These are phyloP conservation scores for Debaryomyces maramus DNA, from an alignment of 805 yeast species.

Conservation along the genomic window DNA sequence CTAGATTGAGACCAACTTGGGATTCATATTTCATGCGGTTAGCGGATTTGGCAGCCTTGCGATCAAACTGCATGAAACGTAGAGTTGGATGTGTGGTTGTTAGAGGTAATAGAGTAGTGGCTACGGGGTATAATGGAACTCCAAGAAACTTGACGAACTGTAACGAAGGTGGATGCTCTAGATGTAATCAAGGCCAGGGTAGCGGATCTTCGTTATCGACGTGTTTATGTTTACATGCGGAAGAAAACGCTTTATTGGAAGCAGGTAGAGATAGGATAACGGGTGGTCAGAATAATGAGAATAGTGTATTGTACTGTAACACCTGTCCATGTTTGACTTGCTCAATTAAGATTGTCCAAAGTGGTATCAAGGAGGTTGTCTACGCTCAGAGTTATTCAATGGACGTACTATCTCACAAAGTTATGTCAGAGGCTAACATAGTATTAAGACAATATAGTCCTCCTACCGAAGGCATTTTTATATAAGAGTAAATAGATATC, in stretches of 20 bases:
- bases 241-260: slow-evolving; percentile 92
- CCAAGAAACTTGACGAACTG: slow-evolving; percentile 87
- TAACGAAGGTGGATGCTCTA: slow-evolving; percentile 90
- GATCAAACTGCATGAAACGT: slow-evolving; percentile 96
- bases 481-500: slow-evolving; percentile 14
- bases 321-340: slow-evolving; percentile 98
- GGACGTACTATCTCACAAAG: slow-evolving; percentile 76
- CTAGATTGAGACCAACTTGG: slow-evolving; percentile 87
- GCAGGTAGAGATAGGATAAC: slow-evolving; percentile 84
- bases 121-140: slow-evolving; percentile 98
- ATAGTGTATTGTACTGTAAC: slow-evolving; percentile 79
- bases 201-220: slow-evolving; percentile 71
- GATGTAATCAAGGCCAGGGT: slow-evolving; percentile 75
- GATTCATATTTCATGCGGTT: slow-evolving; percentile 92
- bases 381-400: slow-evolving; percentile 90
- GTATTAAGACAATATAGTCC: slow-evolving; percentile 53
- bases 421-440: slow-evolving; percentile 74
- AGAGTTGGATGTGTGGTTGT: slow-evolving; percentile 96
- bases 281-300: slow-evolving; percentile 36
- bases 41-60: slow-evolving; percentile 87
- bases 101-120: slow-evolving; percentile 78
- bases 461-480: slow-evolving; percentile 40
- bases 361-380: slow-evolving; percentile 88
- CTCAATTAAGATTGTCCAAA: slow-evolving; percentile 90
- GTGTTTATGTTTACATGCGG: slow-evolving; percentile 94